Evolutionary conservation across 257 asterid species (phyloP).

Genomic region (Haberlea rhodopensis): DNA sequence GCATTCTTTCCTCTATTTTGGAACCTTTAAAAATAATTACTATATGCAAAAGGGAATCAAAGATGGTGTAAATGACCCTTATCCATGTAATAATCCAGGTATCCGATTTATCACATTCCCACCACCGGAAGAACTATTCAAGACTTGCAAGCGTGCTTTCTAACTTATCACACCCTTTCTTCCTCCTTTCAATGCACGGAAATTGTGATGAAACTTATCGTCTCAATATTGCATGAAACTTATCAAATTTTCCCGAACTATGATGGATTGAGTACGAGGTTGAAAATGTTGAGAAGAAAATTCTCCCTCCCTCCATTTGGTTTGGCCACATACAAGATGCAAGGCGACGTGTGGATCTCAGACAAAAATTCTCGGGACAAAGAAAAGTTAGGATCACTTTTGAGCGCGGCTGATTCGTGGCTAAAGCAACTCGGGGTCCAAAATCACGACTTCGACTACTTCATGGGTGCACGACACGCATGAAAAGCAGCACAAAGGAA

Average conservation of each 20-base stretch:
- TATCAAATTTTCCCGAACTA: too few species aligned
- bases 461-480: slow-evolving; percentile 65
- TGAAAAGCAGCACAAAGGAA: too few species aligned
- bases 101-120: slow-evolving; percentile 83
- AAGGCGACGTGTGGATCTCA: slow-evolving; percentile 64
- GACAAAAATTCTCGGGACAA: slow-evolving; percentile 39
- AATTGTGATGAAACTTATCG: too few species aligned
- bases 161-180: slow-evolving; percentile 77
- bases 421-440: slow-evolving; percentile 87
- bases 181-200: slow-evolving; percentile 53
- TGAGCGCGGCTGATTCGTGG: slow-evolving; percentile 90
- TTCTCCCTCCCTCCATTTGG: slow-evolving; percentile 63
- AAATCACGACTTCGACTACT: slow-evolving; percentile 88
- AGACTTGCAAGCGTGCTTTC: slow-evolving; percentile 69
- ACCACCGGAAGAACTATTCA: slow-evolving; percentile 48
- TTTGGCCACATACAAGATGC: slow-evolving; percentile 63
- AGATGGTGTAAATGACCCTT: too few species aligned
- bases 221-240: too few species aligned
- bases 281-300: slow-evolving; percentile 34
- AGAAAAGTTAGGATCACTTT: slow-evolving; percentile 56
- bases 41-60: neutral
- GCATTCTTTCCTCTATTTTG: neutral
- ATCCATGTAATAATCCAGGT: slow-evolving; percentile 37
- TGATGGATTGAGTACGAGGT: too few species aligned
- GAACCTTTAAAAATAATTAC: neutral